Evolutionary conservation across 108 stramenopile genomes (phyloP).

Genomic region (Cyclotella cryptica): DNA sequence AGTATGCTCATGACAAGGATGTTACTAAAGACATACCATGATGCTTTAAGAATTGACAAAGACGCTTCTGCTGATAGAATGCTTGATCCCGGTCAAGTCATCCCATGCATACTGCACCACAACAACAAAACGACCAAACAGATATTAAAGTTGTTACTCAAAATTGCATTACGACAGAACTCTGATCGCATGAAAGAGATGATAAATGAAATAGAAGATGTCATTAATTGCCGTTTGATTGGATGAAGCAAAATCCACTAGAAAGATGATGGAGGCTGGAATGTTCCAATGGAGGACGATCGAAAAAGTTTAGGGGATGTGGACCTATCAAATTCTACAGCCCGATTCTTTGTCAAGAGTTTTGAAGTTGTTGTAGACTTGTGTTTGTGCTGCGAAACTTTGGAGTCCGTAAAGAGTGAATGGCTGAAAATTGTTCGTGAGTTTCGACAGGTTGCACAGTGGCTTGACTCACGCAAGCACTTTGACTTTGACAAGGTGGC

Average conservation of each 20-base stretch:
- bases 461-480: not conserved
- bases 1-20: not conserved
- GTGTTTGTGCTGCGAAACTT: too few relatives aligned
- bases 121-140: too few relatives aligned
- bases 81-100: not conserved
- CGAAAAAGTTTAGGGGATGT: too few relatives aligned
- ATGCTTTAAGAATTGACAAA: not conserved
- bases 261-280: too few relatives aligned
- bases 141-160: too few relatives aligned
- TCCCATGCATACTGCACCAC: too few relatives aligned
- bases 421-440: not conserved
- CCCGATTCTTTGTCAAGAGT: not conserved
- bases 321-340: too few relatives aligned
- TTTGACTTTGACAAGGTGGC: slow-evolving; percentile 2
- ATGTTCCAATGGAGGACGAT: not conserved
- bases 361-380: not conserved
- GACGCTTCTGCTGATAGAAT: not conserved
- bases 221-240: too few relatives aligned
- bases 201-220: not conserved
- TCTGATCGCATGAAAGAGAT: too few relatives aligned
- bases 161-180: too few relatives aligned
- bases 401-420: not conserved
- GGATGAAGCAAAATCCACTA: too few relatives aligned
- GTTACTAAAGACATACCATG: too few relatives aligned
- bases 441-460: not conserved